phyloP scores from a whole-genome alignment of 306 rosid species.

The Gynostemma pentaphyllum region DNA sequence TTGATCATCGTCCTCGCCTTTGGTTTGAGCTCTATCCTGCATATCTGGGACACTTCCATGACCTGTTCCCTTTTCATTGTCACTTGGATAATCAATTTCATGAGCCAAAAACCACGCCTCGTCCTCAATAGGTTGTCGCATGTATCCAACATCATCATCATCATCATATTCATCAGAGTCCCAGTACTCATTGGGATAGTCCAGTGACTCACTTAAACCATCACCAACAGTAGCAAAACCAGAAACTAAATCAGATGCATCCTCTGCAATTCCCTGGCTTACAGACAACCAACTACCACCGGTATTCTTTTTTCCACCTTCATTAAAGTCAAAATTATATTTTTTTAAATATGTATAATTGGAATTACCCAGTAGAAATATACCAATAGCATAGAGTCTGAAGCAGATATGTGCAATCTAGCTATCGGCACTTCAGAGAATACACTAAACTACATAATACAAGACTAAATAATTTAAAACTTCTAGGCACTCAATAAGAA shows the following conservation, averaged over 20 bases:
- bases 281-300: constrained; percentile 93
- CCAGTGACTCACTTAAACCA: constrained; percentile 81
- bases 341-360: neutral
- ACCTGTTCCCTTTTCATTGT: constrained; percentile 86
- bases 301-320: constrained; percentile 68
- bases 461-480: neutral
- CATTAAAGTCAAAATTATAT: constrained; percentile 10
- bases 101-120: constrained; percentile 99
- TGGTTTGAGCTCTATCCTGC: constrained; percentile 60
- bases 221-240: constrained; percentile 97
- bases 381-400: neutral
- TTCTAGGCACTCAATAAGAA: neutral
- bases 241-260: constrained; percentile 88
- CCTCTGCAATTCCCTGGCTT: constrained; percentile 92
- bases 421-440: neutral
- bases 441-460: neutral
- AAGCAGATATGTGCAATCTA: neutral
- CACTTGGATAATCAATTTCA: constrained; percentile 97
- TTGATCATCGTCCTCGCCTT: constrained; percentile 92
- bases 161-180: constrained; percentile 98
- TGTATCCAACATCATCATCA: constrained; percentile 87
- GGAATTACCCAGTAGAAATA: constrained; percentile 9
- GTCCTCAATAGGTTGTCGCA: constrained; percentile 98
- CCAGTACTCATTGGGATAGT: constrained; percentile 93
- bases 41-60: constrained; percentile 80